Evolutionary conservation across 148 eudicot genomes (phyloP), one percentile per base, ranked within the genome.

Genomic region (Drosera capensis): DNA sequence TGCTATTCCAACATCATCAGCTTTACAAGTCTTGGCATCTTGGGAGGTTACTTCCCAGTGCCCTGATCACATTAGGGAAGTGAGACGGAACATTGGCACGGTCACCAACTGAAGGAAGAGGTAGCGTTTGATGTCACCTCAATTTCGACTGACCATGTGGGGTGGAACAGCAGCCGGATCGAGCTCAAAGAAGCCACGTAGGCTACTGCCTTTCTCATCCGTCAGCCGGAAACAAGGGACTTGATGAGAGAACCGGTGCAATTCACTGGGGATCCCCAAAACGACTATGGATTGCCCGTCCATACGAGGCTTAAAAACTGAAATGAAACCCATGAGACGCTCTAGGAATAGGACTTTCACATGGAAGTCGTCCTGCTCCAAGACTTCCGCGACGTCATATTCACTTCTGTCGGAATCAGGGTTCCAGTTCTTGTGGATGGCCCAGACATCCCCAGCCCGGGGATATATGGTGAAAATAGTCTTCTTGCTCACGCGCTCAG

Each of bases 201-300:
- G 44, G 58, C 52, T 62, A 48, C 79, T 82, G 36, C 49, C 70
- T 62, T 29, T 52, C 62, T 75, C 72, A 8, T 59, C 58, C 3
- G 70, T 72, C 63, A 79, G 45, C 28, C 52, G 49, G 60, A 60
- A 75, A 56, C 67, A 68, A 43, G 87, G 87, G 20, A 79, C 62
- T 48, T 69, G 79, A 54, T 79, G 87, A 28, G 82, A 79, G 63
- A 79, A 72, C 37, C 65, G 60, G 29, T 66, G 71, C 41, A 72
- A 40, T 51, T 62, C 68, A 25, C 9, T 0, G 1, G 26, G 49
- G 34, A 79, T 72, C 43, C 52, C 51, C 54, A 28, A 35, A 6
- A 51, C 60, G n/a, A 47, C 16, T 15, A 34, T 8, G 6, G 59
- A 51, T 29, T 45, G 46, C 20, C 62, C 64, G 8, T 25, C 43